Base-by-base conservation (phyloP, 768 basidiomycete genomes). In the Tricholoma terreum region DNA sequence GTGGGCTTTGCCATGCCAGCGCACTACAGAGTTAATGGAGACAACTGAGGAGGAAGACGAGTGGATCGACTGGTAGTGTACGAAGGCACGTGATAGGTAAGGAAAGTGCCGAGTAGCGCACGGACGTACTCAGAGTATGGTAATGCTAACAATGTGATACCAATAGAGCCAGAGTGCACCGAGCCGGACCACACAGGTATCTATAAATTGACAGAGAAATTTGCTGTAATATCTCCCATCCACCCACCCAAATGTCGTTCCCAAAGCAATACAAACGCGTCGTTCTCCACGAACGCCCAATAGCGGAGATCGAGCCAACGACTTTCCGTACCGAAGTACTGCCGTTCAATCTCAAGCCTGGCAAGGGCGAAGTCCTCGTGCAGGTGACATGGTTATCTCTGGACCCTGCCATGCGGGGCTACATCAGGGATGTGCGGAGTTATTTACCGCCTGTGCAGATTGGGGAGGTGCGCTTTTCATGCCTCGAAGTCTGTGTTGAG, bases 341-440 rank as follows among this genome's bases (percentile, higher is more conserved):
- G 14, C 75, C 82, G 1, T 79, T 81, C 60, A 74, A 79, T 61
- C 75, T 90, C 52, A 79, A 80, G 64, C 78, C 85, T 6, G 79
- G 78, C 1, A 60, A 70, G 17, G 70, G 73, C 21, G 78, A 89
- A 59, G 84, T 85, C 7, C 76, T 95, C 46, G 84, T 98, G n/a
- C 81, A 84, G 68, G 84, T 90, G 57, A 84, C 86, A 48, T 94
- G 87, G 77, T 66, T 93, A 31, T 86, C 85, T 33, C 69, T 97
- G 61, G 94, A 97, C 65, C 93, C 94, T 17, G 91, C 92, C 0
- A 92, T 94, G 91, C 81, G 93, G 8, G 84, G 83, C 11, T 97
- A 89, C 80, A 66, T 98, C 51, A 83, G 81, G 59, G 89, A 92
- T 67, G 68, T 66, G 14, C 78, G 93, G 46, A 86, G 84, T 62